These are phyloP conservation scores for Paratrypanosoma confusum DNA, from an alignment of 208 protist genomes.

Conservation along the genomic window DNA sequence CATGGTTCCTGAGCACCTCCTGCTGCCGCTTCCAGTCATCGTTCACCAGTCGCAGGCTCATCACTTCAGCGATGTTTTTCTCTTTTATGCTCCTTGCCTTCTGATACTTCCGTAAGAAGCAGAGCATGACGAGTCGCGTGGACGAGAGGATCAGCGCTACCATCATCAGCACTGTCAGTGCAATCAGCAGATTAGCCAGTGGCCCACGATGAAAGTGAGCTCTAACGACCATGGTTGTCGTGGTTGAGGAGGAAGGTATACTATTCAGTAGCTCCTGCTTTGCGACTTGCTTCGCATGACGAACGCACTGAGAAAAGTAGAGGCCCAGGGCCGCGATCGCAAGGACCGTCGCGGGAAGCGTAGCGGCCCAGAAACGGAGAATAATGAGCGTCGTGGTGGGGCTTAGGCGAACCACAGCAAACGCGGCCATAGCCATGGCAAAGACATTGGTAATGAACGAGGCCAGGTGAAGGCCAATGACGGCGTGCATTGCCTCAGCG, in stretches of 20 bases:
- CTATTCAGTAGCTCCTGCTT: conserved; percentile 1
- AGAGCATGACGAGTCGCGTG: conserved; percentile 17
- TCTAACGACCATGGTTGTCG: background rate
- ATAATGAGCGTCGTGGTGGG: conserved; percentile 13
- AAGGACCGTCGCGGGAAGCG: conserved; percentile 27
- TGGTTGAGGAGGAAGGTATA: background rate
- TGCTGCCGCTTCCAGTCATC: conserved; percentile 69
- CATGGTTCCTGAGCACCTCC: conserved; percentile 44
- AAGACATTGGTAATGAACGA: conserved; percentile 39
- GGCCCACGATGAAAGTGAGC: conserved; percentile 16
- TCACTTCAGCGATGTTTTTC: conserved; percentile 24
- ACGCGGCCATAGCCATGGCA: conserved; percentile 15
- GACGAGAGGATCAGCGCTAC: conserved; percentile 15
- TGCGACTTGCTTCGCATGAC: conserved; percentile 15
- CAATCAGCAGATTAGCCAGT: conserved; percentile 24
- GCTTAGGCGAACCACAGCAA: conserved; percentile 23
- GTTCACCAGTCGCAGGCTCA: conserved; percentile 43
- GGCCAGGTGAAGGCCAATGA: conserved; percentile 32
- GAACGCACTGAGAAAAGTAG: conserved; percentile 26
- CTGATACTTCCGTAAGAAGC: conserved; percentile 8
- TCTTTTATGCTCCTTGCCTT: conserved; percentile 15
- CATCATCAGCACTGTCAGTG: conserved; percentile 24
- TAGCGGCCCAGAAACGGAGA: conserved; percentile 5
- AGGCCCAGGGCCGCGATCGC: conserved; percentile 32
- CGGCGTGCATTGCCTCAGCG: conserved; percentile 32